phyloP scores from a whole-genome alignment of 164 flowering plant genomes.

The Annona cherimola region DNA sequence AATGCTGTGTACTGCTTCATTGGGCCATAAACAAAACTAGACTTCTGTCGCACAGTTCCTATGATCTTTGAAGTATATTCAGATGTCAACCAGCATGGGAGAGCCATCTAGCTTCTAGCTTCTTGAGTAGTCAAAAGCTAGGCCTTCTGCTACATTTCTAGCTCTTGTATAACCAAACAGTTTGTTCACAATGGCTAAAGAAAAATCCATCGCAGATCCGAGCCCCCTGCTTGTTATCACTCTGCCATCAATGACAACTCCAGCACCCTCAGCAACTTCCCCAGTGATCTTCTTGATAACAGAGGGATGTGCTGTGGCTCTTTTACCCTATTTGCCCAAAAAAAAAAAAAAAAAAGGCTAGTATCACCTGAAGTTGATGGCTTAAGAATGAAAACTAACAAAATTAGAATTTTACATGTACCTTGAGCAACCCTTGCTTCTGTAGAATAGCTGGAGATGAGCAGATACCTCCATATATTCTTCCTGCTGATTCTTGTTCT shows the following conservation, averaged over 20 bases:
- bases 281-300: slow-evolving; percentile 30
- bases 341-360: not conserved
- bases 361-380: not conserved
- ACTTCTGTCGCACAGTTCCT: not conserved
- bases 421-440: slow-evolving; percentile 71
- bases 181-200: slow-evolving; percentile 76
- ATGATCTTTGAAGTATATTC: not conserved
- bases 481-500: slow-evolving; percentile 64
- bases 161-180: slow-evolving; percentile 79
- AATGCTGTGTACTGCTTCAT: not conserved
- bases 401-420: no score
- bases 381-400: not conserved
- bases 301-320: slow-evolving; percentile 57
- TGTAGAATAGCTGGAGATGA: slow-evolving; percentile 59
- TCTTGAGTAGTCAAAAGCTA: slow-evolving; percentile 71
- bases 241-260: slow-evolving; percentile 81
- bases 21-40: not conserved
- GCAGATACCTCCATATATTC: slow-evolving; percentile 65
- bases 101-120: slow-evolving; percentile 22
- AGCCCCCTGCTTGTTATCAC: slow-evolving; percentile 76
- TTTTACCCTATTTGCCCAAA: slow-evolving; percentile 47
- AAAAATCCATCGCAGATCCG: slow-evolving; percentile 54
- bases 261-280: slow-evolving; percentile 37
- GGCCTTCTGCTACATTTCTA: slow-evolving; percentile 93
- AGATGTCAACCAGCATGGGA: not conserved